Conservation (phyloP, 2,329 filamentous ascomycete species). For the Coniochaeta pulveracea region DNA sequence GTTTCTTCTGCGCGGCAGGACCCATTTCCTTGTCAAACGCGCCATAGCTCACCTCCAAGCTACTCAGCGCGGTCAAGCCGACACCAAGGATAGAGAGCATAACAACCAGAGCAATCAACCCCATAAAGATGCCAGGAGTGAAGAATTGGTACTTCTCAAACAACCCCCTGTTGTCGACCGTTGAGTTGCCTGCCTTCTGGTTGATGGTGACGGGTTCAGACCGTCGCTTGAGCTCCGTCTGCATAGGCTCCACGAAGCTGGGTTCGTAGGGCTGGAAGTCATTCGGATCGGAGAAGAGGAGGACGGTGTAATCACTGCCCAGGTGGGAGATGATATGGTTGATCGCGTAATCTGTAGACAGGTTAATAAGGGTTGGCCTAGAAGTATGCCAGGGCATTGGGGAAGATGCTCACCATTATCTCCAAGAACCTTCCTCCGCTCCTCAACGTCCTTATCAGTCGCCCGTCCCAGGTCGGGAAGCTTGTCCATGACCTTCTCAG, state of each 20-base stretch:
- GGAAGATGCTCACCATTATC: slow-evolving; percentile 31
- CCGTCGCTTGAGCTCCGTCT: slow-evolving; percentile 64
- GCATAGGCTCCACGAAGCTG: slow-evolving; percentile 49
- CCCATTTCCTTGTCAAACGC: slow-evolving; percentile 96
- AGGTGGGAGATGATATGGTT: slow-evolving; percentile 31
- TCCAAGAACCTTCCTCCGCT: slow-evolving; percentile 33
- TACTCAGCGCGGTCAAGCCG: slow-evolving; percentile 64
- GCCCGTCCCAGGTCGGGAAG: slow-evolving; percentile 18
- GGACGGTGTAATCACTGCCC: slow-evolving; percentile 54
- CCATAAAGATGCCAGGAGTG: slow-evolving; percentile 86
- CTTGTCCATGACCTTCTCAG: slow-evolving; percentile 20
- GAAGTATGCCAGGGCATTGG: background rate
- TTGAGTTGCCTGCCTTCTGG: slow-evolving; percentile 27
- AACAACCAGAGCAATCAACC: slow-evolving; percentile 56
- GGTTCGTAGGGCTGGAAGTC: slow-evolving; percentile 49
- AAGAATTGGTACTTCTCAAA: slow-evolving; percentile 96
- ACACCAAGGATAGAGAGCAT: slow-evolving; percentile 69
- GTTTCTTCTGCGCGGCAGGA: slow-evolving; percentile 78
- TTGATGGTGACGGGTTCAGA: slow-evolving; percentile 14
- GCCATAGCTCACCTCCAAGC: slow-evolving; percentile 81
- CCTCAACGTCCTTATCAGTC: slow-evolving; percentile 18
- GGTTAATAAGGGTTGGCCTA: slow-evolving; percentile 5
- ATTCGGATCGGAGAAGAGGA: slow-evolving; percentile 58
- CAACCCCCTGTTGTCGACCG: slow-evolving; percentile 41
- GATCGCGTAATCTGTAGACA: slow-evolving; percentile 36